phyloP scores from a whole-genome alignment of 2,329 filamentous ascomycete species.

The Penicillium verrucosum region DNA sequence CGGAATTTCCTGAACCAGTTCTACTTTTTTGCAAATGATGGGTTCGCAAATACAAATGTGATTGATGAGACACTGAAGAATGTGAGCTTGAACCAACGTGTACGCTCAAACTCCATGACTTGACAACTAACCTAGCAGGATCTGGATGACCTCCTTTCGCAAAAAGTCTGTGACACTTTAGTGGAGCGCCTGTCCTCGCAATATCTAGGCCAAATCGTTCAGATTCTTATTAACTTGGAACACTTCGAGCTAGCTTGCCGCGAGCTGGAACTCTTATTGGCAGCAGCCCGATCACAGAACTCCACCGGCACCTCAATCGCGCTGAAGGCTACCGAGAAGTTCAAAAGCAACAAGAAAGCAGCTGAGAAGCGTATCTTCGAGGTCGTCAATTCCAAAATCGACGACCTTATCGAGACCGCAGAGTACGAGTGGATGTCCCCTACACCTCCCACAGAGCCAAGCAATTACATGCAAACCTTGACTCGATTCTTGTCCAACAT shows the following conservation, averaged over 20 bases:
- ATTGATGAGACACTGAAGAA: constrained; percentile 88
- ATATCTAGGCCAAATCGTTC: constrained; percentile 95
- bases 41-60: constrained; percentile 83
- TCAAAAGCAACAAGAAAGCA: constrained; percentile 86
- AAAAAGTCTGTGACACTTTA: constrained; percentile 86
- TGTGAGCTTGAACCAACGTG: constrained; percentile 43
- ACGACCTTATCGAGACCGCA: constrained; percentile 92
- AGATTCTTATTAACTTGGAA: constrained; percentile 95
- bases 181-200: constrained; percentile 86
- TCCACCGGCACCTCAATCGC: constrained; percentile 74
- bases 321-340: constrained; percentile 79
- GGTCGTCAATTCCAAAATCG: constrained; percentile 96
- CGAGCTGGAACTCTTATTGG: constrained; percentile 82
- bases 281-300: constrained; percentile 76
- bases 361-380: constrained; percentile 98
- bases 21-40: constrained; percentile 94
- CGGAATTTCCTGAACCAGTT: constrained; percentile 97
- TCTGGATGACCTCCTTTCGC: constrained; percentile 88
- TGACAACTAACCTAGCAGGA: constrained; percentile 52
- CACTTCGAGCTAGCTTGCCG: constrained; percentile 93
- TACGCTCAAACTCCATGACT: neutral
- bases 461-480: constrained; percentile 91
- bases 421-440: constrained; percentile 86
- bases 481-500: constrained; percentile 92
- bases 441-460: constrained; percentile 67